Conservation (phyloP, 345 rosid species). For the Corchorus olitorius region DNA sequence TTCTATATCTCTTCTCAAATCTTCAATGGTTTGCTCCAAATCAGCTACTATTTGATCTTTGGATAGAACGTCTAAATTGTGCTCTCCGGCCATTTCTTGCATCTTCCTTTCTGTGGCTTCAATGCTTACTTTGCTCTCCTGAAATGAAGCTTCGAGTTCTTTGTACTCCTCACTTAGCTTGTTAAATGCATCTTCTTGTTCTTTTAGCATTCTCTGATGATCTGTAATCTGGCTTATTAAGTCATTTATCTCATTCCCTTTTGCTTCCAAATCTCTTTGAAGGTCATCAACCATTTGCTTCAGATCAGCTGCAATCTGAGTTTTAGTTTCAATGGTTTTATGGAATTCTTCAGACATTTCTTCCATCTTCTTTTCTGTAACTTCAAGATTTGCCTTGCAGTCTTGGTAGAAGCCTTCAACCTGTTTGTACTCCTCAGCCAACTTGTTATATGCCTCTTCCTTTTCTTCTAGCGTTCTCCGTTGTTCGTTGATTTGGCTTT, state of each 20-base stretch:
- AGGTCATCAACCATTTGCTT: slow-evolving; percentile 48
- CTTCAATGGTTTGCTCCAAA: slow-evolving; percentile 59
- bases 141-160: slow-evolving; percentile 34
- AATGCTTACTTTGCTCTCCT: slow-evolving; percentile 33
- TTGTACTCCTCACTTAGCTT: slow-evolving; percentile 42
- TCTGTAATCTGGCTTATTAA: slow-evolving; percentile 40
- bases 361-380: slow-evolving; percentile 43
- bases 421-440: slow-evolving; percentile 53
- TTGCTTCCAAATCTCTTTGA: slow-evolving; percentile 50
- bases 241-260: slow-evolving; percentile 44
- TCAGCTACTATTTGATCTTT: slow-evolving; percentile 50
- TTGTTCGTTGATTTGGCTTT: slow-evolving; percentile 43
- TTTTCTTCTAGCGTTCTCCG: slow-evolving; percentile 37
- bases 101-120: slow-evolving; percentile 48
- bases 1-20: slow-evolving; percentile 67
- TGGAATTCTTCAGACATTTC: slow-evolving; percentile 50
- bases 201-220: slow-evolving; percentile 47
- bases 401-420: slow-evolving; percentile 39
- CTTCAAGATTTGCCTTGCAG: slow-evolving; percentile 41
- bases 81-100: slow-evolving; percentile 42
- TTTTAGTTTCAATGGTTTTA: slow-evolving; percentile 39
- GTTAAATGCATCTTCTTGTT: slow-evolving; percentile 44
- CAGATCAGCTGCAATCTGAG: slow-evolving; percentile 40
- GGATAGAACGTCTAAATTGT: slow-evolving; percentile 31
- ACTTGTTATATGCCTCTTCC: slow-evolving; percentile 30